Conservation (phyloP, 2,329 filamentous ascomycete species). For the Herpotrichia juniperi region DNA sequence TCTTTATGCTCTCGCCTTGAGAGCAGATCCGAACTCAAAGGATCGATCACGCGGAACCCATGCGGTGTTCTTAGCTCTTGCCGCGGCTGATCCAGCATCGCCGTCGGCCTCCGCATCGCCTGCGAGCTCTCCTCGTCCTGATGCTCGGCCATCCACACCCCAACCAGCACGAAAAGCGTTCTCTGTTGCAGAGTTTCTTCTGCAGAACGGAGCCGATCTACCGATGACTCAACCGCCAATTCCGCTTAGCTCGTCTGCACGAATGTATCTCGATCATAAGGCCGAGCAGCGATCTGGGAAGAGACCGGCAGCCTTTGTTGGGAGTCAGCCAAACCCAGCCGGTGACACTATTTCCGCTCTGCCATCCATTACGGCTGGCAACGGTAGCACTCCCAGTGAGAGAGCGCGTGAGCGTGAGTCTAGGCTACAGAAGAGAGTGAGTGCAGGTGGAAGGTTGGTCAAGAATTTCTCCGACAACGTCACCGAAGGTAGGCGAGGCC, state of each 20-base stretch:
- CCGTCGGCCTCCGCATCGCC: conserved; percentile 61
- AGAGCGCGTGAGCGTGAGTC: conserved; percentile 44
- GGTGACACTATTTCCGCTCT: conserved; percentile 68
- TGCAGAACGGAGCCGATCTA: conserved; percentile 93
- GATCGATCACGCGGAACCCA: conserved; percentile 90
- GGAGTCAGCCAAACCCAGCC: conserved; percentile 53
- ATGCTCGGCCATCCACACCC: conserved; percentile 48
- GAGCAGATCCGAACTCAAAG: conserved; percentile 77
- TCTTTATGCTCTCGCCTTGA: conserved; percentile 84
- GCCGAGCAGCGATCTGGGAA: conserved; percentile 52
- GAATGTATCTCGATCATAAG: conserved; percentile 84
- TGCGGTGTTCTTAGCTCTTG: conserved; percentile 86
- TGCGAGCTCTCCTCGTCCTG: conserved; percentile 51
- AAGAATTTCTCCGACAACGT: conserved; percentile 34
- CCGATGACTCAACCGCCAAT: conserved; percentile 78
- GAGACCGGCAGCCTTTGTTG: conserved; percentile 52
- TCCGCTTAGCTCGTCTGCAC: conserved; percentile 79
- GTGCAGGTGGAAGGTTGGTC: conserved; percentile 49
- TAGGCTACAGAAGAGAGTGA: conserved; percentile 47
- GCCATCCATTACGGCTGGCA: conserved; percentile 56
- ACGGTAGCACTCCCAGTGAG: conserved; percentile 47
- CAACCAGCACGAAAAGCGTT: conserved; percentile 64
- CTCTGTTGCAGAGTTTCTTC: conserved; percentile 84
- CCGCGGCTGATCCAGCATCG: conserved; percentile 87
- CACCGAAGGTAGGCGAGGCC: conserved; percentile 43